These are phyloP conservation scores for Xylaria sp. DNA, from an alignment of 2,329 filamentous ascomycete species.

Conservation along the genomic window DNA sequence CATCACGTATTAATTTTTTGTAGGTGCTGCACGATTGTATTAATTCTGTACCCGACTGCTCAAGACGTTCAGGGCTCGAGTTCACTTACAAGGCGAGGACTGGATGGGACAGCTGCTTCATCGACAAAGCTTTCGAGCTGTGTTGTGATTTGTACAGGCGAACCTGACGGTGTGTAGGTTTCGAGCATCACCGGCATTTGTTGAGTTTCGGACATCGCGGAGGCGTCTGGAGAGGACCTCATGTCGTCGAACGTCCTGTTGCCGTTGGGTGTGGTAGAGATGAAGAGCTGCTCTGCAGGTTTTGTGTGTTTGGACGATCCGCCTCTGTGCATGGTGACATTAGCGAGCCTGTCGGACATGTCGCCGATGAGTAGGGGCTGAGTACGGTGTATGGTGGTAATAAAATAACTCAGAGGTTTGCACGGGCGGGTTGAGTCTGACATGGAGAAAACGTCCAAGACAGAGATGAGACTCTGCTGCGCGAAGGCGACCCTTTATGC, in stretches of 20 bases:
- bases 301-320: not conserved
- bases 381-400: not conserved
- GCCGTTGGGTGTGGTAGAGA: not conserved
- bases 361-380: not conserved
- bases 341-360: not conserved
- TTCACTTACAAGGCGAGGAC: not conserved
- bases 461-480: too few species aligned
- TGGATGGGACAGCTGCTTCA: not conserved
- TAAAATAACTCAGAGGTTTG: too few species aligned
- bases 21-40: not conserved
- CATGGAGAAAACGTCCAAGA: too few species aligned
- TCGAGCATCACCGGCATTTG: not conserved
- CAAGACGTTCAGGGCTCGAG: not conserved
- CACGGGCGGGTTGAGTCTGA: too few species aligned
- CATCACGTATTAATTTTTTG: too few species aligned
- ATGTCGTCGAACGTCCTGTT: not conserved
- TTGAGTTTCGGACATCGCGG: not conserved
- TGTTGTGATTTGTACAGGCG: not conserved
- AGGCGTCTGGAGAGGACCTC: not conserved
- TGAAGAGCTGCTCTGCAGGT: not conserved
- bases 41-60: not conserved
- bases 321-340: not conserved
- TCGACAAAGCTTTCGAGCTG: not conserved
- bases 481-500: too few species aligned
- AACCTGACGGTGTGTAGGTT: not conserved